Evolutionary conservation across 352 stramenopile species (phyloP).

Genomic region (Phytophthora uliginosa): DNA sequence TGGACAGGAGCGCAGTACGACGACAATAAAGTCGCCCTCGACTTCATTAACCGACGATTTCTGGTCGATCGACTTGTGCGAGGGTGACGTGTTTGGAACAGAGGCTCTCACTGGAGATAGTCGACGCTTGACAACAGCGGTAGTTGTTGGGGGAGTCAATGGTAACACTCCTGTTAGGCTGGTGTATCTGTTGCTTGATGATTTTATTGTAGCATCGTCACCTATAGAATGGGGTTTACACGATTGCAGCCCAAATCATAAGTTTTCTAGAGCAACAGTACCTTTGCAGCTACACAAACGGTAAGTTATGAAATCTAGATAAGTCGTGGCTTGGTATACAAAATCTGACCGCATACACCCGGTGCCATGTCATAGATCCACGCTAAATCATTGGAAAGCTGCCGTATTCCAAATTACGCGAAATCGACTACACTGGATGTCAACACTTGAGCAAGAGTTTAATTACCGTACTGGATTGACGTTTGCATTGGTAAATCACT

Average conservation of each 20-base stretch:
- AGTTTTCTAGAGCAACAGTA: not conserved
- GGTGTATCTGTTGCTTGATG: constrained; percentile 35
- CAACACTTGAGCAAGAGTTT: constrained; percentile 34
- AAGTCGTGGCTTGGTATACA: not conserved
- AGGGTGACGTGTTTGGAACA: constrained; percentile 59
- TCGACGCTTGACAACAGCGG: constrained; percentile 30
- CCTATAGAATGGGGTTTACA: constrained; percentile 6
- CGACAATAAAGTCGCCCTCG: not conserved
- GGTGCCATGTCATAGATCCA: constrained; percentile 6
- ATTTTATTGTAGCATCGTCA: constrained; percentile 15
- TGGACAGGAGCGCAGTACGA: not conserved
- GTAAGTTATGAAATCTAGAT: not conserved
- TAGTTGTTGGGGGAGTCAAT: constrained; percentile 12
- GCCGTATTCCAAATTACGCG: constrained; percentile 53
- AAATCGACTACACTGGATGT: constrained; percentile 41
- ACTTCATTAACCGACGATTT: constrained; percentile 8
- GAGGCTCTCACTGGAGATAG: constrained; percentile 33
- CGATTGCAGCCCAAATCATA: not conserved
- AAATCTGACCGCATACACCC: not conserved
- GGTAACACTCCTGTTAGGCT: constrained; percentile 16
- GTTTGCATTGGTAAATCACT: constrained; percentile 39
- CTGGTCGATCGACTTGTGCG: constrained; percentile 38
- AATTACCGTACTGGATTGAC: constrained; percentile 50
- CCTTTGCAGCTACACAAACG: not conserved
- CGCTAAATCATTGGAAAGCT: constrained; percentile 24